Evolutionary conservation across 805 yeast genomes (phyloP).

Genomic region (Pichia thaimueangensis): DNA sequence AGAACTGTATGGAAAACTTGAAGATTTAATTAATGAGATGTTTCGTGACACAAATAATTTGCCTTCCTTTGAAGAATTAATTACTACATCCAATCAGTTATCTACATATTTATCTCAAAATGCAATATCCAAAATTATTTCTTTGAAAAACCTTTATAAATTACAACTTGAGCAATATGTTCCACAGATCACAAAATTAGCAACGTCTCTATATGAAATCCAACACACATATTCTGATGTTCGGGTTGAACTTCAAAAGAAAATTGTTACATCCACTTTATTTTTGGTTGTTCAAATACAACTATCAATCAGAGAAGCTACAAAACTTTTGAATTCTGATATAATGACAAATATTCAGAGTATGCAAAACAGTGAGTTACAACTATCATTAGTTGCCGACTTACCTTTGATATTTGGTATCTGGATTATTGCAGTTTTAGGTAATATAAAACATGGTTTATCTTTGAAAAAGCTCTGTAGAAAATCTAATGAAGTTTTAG

Average conservation of each 20-base stretch:
- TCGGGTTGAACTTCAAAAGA: slow-evolving; percentile 27
- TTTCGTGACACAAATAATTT: slow-evolving; percentile 18
- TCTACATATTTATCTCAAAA: slow-evolving; percentile 22
- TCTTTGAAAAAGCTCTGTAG: slow-evolving; percentile 32
- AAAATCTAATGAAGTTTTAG: slow-evolving; percentile 51
- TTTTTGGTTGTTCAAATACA: slow-evolving; percentile 34
- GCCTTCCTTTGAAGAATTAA: slow-evolving; percentile 28
- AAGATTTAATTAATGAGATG: slow-evolving; percentile 20
- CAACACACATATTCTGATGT: slow-evolving; percentile 33
- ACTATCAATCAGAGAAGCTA: slow-evolving; percentile 31
- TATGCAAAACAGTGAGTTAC: slow-evolving; percentile 29
- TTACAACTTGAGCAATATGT: slow-evolving; percentile 19
- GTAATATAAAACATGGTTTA: slow-evolving; percentile 51
- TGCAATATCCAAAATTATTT: slow-evolving; percentile 21
- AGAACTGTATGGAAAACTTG: slow-evolving; percentile 18
- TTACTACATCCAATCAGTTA: slow-evolving; percentile 24
- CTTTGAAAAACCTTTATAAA: slow-evolving; percentile 19
- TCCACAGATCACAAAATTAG: slow-evolving; percentile 29
- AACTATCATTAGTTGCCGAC: slow-evolving; percentile 43
- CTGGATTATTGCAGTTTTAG: slow-evolving; percentile 53
- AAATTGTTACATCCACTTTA: slow-evolving; percentile 30
- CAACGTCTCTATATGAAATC: slow-evolving; percentile 31
- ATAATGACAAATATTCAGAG: slow-evolving; percentile 26
- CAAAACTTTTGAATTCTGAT: slow-evolving; percentile 27
- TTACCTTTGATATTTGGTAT: slow-evolving; percentile 68